Evolutionary conservation across 2,329 filamentous ascomycete genomes (phyloP).

Genomic region (Ceratocystis cubensis): DNA sequence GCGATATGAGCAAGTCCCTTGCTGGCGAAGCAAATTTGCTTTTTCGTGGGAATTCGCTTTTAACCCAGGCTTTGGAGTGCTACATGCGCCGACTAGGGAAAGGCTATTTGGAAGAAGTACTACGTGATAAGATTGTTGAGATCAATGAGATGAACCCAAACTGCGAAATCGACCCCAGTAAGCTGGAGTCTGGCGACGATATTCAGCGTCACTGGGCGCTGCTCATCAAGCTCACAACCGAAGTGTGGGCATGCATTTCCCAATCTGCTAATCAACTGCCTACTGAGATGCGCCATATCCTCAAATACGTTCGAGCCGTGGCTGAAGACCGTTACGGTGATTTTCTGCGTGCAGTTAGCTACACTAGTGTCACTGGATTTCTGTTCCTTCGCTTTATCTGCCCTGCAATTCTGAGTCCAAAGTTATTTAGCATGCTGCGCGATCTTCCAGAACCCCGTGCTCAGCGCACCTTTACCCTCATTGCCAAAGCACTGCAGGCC

Average conservation of each 20-base stretch:
- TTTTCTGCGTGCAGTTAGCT: slow-evolving; percentile 76
- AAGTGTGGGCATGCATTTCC: slow-evolving; percentile 74
- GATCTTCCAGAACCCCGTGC: slow-evolving; percentile 75
- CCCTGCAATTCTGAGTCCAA: slow-evolving; percentile 89
- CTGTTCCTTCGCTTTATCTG: slow-evolving; percentile 91
- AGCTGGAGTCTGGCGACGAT: slow-evolving; percentile 53
- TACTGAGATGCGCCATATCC: slow-evolving; percentile 67
- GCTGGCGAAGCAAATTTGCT: slow-evolving; percentile 85
- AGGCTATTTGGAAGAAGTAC: slow-evolving; percentile 77
- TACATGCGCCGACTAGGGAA: slow-evolving; percentile 92
- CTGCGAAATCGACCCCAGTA: slow-evolving; percentile 89
- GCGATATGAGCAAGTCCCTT: slow-evolving; percentile 66
- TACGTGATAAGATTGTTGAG: slow-evolving; percentile 73
- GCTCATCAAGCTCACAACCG: slow-evolving; percentile 62
- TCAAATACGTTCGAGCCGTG: slow-evolving; percentile 83
- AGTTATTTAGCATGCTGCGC: slow-evolving; percentile 71
- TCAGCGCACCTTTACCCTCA: slow-evolving; percentile 77
- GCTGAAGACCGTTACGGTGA: slow-evolving; percentile 91
- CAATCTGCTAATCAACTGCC: slow-evolving; percentile 64
- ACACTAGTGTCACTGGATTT: slow-evolving; percentile 91
- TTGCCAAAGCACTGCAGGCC: slow-evolving; percentile 84
- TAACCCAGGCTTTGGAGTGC: slow-evolving; percentile 86
- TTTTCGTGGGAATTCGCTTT: slow-evolving; percentile 84
- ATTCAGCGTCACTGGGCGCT: slow-evolving; percentile 72
- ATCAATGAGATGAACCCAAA: slow-evolving; percentile 85